phyloP scores from a whole-genome alignment of 805 yeast species.

The Pichia gijzeniarum region DNA sequence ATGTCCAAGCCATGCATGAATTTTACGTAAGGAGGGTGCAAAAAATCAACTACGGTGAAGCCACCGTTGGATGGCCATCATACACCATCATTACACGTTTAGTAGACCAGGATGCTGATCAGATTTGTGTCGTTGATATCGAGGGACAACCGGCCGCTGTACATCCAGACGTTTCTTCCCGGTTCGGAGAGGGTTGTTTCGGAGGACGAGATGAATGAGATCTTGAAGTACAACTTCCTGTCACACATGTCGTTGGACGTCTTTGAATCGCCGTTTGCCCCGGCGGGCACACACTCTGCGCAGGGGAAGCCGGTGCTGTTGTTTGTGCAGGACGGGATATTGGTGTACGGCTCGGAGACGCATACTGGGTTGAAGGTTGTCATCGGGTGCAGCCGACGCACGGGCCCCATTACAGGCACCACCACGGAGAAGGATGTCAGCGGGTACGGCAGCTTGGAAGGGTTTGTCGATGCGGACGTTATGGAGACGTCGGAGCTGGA shows the following conservation, averaged over 20 bases:
- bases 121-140: constrained; percentile 54
- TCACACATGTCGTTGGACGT: constrained; percentile 74
- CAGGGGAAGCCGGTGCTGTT: constrained; percentile 31
- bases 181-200: background rate
- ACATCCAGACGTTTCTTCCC: constrained; percentile 47
- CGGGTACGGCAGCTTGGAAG: constrained; percentile 6
- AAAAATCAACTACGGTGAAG: too few relatives aligned
- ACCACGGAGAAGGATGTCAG: constrained; percentile 25
- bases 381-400: constrained; percentile 38
- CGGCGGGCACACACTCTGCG: constrained; percentile 28
- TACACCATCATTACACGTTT: too few relatives aligned
- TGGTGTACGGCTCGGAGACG: constrained; percentile 64
- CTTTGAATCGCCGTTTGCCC: constrained; percentile 46
- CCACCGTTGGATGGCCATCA: too few relatives aligned
- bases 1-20: too few relatives aligned
- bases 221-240: constrained; percentile 58
- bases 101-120: too few relatives aligned
- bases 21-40: too few relatives aligned
- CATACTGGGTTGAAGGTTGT: constrained; percentile 63
- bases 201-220: constrained; percentile 28
- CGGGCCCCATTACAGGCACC: constrained; percentile 16
- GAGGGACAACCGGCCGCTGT: constrained; percentile 50
- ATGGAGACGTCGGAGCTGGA: constrained; percentile 15
- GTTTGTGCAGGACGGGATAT: constrained; percentile 60
- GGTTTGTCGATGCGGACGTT: constrained; percentile 13